phyloP scores from a whole-genome alignment of 768 basidiomycete species.

The Mycena kentingensis region DNA sequence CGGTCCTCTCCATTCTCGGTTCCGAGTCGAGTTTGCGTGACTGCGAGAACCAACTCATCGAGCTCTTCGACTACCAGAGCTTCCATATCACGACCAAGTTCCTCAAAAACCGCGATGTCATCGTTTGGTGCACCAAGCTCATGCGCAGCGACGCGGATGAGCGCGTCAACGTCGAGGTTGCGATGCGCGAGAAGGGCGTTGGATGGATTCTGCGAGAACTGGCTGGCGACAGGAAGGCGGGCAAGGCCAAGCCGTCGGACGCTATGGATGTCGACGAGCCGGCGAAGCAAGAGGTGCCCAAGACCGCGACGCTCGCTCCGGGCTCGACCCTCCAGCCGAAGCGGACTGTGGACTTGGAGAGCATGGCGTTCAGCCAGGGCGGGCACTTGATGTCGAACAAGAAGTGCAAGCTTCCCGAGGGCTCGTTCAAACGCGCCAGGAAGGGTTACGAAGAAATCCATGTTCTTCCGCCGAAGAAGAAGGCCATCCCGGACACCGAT shows the following conservation, averaged over 20 bases:
- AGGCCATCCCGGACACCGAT: slow-evolving; percentile 62
- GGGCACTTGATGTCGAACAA: slow-evolving; percentile 99
- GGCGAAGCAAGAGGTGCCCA: slow-evolving; percentile 58
- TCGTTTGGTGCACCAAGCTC: slow-evolving; percentile 98
- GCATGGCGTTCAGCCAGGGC: slow-evolving; percentile 95
- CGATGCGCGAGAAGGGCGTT: slow-evolving; percentile 96
- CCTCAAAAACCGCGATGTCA: slow-evolving; percentile 91
- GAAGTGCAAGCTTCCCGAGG: slow-evolving; percentile 96
- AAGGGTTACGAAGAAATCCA: slow-evolving; percentile 99
- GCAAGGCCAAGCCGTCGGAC: slow-evolving; percentile 48
- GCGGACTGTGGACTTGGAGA: slow-evolving; percentile 82
- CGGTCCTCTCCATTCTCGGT: slow-evolving; percentile 81
- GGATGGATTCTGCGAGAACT: slow-evolving; percentile 95
- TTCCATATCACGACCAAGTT: slow-evolving; percentile 90
- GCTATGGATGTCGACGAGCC: slow-evolving; percentile 79
- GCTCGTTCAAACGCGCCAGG: slow-evolving; percentile 93
- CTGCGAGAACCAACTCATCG: slow-evolving; percentile 95
- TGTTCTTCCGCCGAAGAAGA: slow-evolving; percentile 88
- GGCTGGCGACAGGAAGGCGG: slow-evolving; percentile 71
- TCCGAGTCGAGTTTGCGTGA: slow-evolving; percentile 89
- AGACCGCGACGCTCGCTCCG: slow-evolving; percentile 84
- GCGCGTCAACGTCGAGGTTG: slow-evolving; percentile 91
- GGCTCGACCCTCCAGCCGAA: slow-evolving; percentile 88
- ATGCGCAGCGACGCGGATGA: slow-evolving; percentile 88
- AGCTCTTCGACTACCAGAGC: slow-evolving; percentile 90